These are phyloP conservation scores for Laguncularia racemosa DNA, from an alignment of 345 rosid genomes.

Conservation along the genomic window DNA sequence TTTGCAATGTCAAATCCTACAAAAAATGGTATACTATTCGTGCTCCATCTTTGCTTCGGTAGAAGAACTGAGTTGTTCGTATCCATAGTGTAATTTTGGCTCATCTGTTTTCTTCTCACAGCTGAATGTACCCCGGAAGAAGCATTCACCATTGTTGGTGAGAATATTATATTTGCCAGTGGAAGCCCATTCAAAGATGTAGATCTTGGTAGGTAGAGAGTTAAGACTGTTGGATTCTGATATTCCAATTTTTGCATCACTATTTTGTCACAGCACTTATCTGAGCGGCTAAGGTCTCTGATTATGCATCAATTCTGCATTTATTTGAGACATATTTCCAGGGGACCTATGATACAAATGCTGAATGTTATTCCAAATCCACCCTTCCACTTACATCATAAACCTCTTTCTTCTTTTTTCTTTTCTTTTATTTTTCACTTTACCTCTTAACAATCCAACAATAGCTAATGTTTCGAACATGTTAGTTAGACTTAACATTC, in stretches of 20 bases:
- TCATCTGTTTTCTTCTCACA: slow-evolving; percentile 16
- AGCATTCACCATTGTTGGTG: slow-evolving; percentile 90
- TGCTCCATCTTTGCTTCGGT: neutral
- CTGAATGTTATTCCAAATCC: too few species aligned
- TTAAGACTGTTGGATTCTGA: slow-evolving; percentile 6
- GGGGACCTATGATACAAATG: too few species aligned
- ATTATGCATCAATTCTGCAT: too few species aligned
- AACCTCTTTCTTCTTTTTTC: too few species aligned
- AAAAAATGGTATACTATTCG: slow-evolving; percentile 52
- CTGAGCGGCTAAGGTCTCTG: too few species aligned
- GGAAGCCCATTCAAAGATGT: slow-evolving; percentile 94
- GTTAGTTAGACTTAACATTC: too few species aligned
- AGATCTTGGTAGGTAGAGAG: slow-evolving; percentile 60
- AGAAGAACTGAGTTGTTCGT: neutral
- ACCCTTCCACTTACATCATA: too few species aligned
- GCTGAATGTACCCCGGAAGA: slow-evolving; percentile 97
- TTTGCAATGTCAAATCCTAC: slow-evolving; percentile 99
- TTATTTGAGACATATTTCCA: too few species aligned
- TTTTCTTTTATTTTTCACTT: too few species aligned
- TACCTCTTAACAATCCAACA: too few species aligned
- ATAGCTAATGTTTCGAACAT: too few species aligned
- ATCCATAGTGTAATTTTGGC: slow-evolving; percentile 1
- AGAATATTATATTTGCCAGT: slow-evolving; percentile 86
- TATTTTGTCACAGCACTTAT: too few species aligned
- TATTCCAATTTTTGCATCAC: neutral